Percentiles rank a stretch among this genome's conserved stretches.
Evolutionary conservation across 208 protist genomes (phyloP).

Genomic region (Phytomonas serpens): DNA sequence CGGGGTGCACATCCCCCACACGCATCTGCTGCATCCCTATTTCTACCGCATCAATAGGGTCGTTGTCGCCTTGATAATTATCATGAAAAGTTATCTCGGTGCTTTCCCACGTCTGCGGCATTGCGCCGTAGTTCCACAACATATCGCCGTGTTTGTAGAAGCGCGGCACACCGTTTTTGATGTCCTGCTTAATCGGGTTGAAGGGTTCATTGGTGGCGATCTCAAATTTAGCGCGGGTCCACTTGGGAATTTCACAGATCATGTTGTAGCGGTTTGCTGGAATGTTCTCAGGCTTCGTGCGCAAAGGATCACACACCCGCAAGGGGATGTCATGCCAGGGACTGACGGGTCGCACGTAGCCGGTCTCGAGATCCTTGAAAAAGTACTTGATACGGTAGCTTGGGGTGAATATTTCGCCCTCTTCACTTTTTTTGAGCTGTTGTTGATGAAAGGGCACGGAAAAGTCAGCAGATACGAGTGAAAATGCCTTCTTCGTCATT

Average conservation of each 20-base stretch:
- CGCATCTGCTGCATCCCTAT: conserved; percentile 83
- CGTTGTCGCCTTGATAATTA: conserved; percentile 74
- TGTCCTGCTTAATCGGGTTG: conserved; percentile 96
- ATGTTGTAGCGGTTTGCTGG: conserved; percentile 89
- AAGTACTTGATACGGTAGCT: conserved; percentile 88
- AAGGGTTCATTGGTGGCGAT: conserved; percentile 91
- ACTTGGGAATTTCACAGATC: conserved; percentile 93
- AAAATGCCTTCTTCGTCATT: conserved; percentile 61
- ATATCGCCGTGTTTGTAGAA: conserved; percentile 96
- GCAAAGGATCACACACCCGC: conserved; percentile 76
- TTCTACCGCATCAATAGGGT: conserved; percentile 90
- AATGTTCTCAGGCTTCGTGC: conserved; percentile 74
- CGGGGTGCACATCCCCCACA: conserved; percentile 71
- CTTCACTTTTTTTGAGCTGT: conserved; percentile 78
- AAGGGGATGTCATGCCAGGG: conserved; percentile 92
- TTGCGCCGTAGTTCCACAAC: conserved; percentile 95
- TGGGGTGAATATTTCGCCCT: conserved; percentile 84
- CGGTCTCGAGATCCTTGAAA: conserved; percentile 83
- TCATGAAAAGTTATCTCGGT: conserved; percentile 82
- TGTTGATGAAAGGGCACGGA: conserved; percentile 84
- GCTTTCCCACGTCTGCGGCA: conserved; percentile 96
- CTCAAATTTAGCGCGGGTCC: conserved; percentile 94
- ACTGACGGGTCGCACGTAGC: conserved; percentile 62
- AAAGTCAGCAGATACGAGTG: conserved; percentile 82
- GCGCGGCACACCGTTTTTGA: conserved; percentile 93